Conservation (phyloP, 371 early-diverging fungal genomes). For the Chytridium lagenaria region DNA sequence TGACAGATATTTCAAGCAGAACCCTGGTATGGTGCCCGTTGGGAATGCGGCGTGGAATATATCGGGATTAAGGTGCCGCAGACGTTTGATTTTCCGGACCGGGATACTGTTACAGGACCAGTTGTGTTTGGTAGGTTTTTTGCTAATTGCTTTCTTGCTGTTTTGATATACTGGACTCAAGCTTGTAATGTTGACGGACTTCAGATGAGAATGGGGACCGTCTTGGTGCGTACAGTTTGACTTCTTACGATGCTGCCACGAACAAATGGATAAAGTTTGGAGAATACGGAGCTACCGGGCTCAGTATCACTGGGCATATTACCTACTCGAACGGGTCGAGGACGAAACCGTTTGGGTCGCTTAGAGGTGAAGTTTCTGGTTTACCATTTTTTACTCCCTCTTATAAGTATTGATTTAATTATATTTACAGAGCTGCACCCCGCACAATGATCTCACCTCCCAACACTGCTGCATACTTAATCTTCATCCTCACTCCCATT, state of each 20-base stretch:
- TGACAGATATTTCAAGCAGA: slow-evolving; percentile 6
- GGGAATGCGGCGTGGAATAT: neutral
- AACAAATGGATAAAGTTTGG: slow-evolving; percentile 9
- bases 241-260: neutral
- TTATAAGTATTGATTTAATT: neutral
- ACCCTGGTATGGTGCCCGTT: neutral
- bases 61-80: slow-evolving; percentile 4
- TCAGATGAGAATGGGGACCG: neutral
- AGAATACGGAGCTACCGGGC: neutral
- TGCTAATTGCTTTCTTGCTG: neutral
- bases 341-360: slow-evolving; percentile 9
- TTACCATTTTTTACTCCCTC: neutral
- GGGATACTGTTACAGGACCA: slow-evolving; percentile 18
- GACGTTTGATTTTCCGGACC: slow-evolving; percentile 24
- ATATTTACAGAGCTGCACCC: neutral
- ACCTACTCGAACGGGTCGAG: slow-evolving; percentile 13
- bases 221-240: slow-evolving; percentile 13
- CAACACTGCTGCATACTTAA: neutral
- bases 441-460: slow-evolving; percentile 15
- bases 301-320: neutral
- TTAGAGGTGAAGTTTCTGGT: neutral
- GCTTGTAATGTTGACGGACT: too few relatives aligned
- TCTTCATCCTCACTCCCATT: neutral
- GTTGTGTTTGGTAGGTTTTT: slow-evolving; percentile 9
- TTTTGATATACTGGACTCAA: too few relatives aligned